Conservation (phyloP, 2,329 filamentous ascomycete species). For the Colletotrichum sublineola region DNA sequence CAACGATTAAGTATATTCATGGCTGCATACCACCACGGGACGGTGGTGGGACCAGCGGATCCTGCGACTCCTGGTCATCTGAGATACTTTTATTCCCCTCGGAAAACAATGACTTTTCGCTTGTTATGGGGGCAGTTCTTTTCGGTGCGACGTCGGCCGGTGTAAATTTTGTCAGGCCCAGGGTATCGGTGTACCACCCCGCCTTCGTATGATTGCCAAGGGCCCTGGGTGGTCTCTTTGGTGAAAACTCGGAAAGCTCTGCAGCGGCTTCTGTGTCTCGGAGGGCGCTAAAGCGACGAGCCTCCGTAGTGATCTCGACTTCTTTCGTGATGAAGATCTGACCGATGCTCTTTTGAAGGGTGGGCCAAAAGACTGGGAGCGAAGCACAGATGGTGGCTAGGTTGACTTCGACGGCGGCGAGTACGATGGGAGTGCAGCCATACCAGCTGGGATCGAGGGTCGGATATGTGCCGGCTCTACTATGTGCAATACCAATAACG, state of each 20-base stretch:
- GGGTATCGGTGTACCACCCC: conserved; percentile 17
- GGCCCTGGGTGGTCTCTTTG: background rate
- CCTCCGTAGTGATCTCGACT: conserved; percentile 47
- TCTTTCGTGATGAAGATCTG: conserved; percentile 54
- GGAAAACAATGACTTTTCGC: conserved; percentile 18
- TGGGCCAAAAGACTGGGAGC: conserved; percentile 39
- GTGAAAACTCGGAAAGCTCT: conserved; percentile 23
- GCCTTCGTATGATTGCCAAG: background rate
- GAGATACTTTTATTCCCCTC: conserved; percentile 17
- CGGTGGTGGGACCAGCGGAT: conserved; percentile 10
- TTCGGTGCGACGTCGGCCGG: conserved; percentile 19
- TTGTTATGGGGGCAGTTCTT: background rate
- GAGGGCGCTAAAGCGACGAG: conserved; percentile 24
- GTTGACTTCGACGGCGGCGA: conserved; percentile 52
- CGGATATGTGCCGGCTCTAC: conserved; percentile 50
- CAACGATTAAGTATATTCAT: background rate
- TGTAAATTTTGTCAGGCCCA: background rate
- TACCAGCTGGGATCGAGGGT: conserved; percentile 55
- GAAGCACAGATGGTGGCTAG: conserved; percentile 38
- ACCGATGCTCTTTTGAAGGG: conserved; percentile 47
- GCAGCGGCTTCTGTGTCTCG: conserved; percentile 10
- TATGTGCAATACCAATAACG: conserved; percentile 48
- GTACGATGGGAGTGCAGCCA: conserved; percentile 49
- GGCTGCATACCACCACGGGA: background rate
- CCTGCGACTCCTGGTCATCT: conserved; percentile 23